Percentiles rank a stretch among this genome's conserved stretches.
These are phyloP conservation scores for Russula earlei DNA, from an alignment of 768 basidiomycete species.

Conservation along the genomic window DNA sequence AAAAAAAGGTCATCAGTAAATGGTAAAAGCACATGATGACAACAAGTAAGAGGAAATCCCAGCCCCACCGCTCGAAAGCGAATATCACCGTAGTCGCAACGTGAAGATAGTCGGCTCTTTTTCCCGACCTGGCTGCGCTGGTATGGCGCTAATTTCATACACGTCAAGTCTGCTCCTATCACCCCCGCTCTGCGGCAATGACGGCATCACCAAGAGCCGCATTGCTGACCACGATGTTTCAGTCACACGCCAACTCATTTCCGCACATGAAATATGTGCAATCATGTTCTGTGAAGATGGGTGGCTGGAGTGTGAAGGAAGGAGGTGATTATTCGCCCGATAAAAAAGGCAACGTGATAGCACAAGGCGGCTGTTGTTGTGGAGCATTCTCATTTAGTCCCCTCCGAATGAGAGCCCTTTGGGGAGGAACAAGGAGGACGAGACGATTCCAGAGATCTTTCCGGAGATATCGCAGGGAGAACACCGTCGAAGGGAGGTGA, in stretches of 20 bases:
- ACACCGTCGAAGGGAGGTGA: neutral
- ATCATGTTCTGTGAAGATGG: neutral
- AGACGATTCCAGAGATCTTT: neutral
- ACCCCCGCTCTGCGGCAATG: neutral
- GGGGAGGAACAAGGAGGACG: neutral
- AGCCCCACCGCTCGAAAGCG: neutral
- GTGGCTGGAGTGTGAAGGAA: neutral
- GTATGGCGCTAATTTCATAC: neutral
- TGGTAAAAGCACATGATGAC: neutral
- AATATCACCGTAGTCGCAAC: neutral
- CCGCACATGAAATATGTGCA: conserved; percentile 5
- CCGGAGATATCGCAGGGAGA: neutral
- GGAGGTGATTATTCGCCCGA: neutral
- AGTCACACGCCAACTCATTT: conserved; percentile 9
- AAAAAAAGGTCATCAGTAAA: conserved; percentile 7
- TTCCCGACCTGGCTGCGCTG: neutral
- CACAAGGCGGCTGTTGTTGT: neutral
- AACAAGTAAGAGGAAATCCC: neutral
- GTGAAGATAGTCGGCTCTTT: neutral
- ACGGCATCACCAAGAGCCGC: neutral
- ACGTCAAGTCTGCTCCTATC: conserved; percentile 6
- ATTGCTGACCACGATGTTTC: neutral
- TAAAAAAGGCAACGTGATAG: neutral
- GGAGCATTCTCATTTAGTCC: neutral
- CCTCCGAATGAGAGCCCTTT: neutral